phyloP scores from a whole-genome alignment of 805 yeast species.

The Candida coleopterorum region DNA sequence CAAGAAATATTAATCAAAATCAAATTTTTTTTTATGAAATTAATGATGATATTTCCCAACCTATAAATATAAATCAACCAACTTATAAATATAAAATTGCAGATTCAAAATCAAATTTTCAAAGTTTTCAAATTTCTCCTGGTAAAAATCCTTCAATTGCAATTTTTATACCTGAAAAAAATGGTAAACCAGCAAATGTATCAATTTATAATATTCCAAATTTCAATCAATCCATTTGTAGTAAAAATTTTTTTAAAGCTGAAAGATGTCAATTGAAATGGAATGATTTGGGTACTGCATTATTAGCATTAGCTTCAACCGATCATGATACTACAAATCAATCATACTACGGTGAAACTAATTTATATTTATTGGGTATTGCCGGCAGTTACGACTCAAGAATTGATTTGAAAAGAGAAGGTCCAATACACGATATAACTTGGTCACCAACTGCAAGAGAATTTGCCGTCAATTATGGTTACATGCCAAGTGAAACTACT shows the following conservation, averaged over 20 bases:
- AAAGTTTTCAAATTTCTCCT: conserved; percentile 68
- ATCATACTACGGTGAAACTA: conserved; percentile 95
- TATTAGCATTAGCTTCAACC: conserved; percentile 88
- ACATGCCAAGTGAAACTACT: conserved; percentile 94
- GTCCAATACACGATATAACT: conserved; percentile 95
- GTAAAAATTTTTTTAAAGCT: conserved; percentile 90
- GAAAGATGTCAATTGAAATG: conserved; percentile 89
- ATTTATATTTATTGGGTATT: conserved; percentile 83
- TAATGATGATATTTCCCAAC: conserved; percentile 17
- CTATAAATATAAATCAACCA: conserved; percentile 43
- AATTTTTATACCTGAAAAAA: conserved; percentile 79
- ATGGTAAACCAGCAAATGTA: conserved; percentile 86
- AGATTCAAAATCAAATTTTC: conserved; percentile 45
- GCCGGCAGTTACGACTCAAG: conserved; percentile 90
- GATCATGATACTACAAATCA: conserved; percentile 93
- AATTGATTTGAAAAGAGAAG: conserved; percentile 82
- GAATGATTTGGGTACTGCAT: conserved; percentile 92
- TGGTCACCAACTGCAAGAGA: conserved; percentile 97
- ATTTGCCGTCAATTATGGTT: conserved; percentile 96
- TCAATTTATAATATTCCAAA: conserved; percentile 78
- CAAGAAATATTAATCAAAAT: conserved; percentile 50
- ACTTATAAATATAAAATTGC: conserved; percentile 53
- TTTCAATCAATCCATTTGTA: conserved; percentile 71
- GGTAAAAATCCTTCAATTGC: conserved; percentile 90
- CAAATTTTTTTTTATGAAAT: conserved; percentile 69